A percentile compares a stretch with the other conserved stretches of the same genome.
Evolutionary conservation across 352 stramenopile genomes (phyloP).

Genomic region (Pseudoperonospora humuli): DNA sequence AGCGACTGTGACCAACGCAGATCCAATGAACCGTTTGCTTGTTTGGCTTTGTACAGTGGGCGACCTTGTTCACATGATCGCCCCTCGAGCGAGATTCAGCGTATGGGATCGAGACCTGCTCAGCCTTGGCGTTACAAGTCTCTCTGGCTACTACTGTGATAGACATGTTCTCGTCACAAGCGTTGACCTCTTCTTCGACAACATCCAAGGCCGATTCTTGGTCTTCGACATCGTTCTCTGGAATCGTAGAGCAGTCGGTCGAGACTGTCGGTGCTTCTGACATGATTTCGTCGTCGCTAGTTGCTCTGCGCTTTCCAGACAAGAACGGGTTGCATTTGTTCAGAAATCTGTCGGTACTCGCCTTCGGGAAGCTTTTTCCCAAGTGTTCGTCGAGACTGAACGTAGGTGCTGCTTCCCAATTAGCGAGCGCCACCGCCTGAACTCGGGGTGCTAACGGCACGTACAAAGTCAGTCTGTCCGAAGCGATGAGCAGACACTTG

Average conservation of each 20-base stretch:
- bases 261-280: conserved; percentile 22
- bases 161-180: conserved; percentile 2
- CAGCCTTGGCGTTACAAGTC: not conserved
- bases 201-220: conserved; percentile 7
- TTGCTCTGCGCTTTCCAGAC: conserved; percentile 17
- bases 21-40: conserved; percentile 10
- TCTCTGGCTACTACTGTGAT: not conserved
- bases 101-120: not conserved
- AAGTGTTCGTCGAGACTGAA: conserved; percentile 21
- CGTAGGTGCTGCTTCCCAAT: conserved; percentile 20
- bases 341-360: conserved; percentile 15
- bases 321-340: conserved; percentile 32
- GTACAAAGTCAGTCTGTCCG: conserved; percentile 8
- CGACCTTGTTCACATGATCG: not conserved
- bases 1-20: conserved; percentile 12
- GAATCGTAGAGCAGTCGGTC: conserved; percentile 17
- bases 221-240: conserved; percentile 9
- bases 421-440: conserved; percentile 18
- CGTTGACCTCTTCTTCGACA: conserved; percentile 12
- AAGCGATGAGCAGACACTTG: conserved; percentile 19
- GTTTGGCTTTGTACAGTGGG: not conserved
- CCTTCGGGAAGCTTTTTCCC: conserved; percentile 1
- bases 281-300: conserved; percentile 13
- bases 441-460: conserved; percentile 2
- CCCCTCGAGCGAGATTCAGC: not conserved